A percentile compares a stretch with the other conserved stretches of the same genome.
Evolutionary conservation across 192 early-diverging fungal species (phyloP).

Genomic region (Coemansia pectinata): DNA sequence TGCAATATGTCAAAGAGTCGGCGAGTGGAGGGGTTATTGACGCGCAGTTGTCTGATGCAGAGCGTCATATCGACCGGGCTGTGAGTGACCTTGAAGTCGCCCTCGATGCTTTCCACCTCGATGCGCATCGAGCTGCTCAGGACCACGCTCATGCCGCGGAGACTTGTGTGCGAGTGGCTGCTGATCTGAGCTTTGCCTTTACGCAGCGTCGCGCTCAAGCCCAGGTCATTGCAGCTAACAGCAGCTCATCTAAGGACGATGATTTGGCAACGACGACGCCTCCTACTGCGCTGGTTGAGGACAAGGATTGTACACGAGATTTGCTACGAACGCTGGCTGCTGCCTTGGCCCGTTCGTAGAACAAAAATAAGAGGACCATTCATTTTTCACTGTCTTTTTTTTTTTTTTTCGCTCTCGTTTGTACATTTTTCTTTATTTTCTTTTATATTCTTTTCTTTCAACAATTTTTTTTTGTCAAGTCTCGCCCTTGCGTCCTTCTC

Average conservation of each 20-base stretch:
- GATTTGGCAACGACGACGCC: background rate
- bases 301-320: constrained; percentile 22
- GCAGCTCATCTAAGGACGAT: background rate
- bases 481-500: background rate
- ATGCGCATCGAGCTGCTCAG: constrained; percentile 32
- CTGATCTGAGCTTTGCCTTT: constrained; percentile 31
- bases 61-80: constrained; percentile 26
- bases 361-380: background rate
- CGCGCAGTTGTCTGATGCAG: constrained; percentile 15
- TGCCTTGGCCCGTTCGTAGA: constrained; percentile 1
- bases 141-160: constrained; percentile 13
- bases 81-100: constrained; percentile 33
- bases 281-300: background rate
- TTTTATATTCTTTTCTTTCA: constrained; percentile 2
- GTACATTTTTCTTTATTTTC: background rate
- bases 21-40: constrained; percentile 1
- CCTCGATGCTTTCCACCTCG: constrained; percentile 44
- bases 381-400: background rate
- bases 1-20: constrained; percentile 4
- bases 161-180: background rate
- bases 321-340: constrained; percentile 37
- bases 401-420: background rate
- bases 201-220: constrained; percentile 32
- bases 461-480: background rate
- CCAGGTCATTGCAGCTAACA: constrained; percentile 3